These are phyloP conservation scores for Entomophthora muscae DNA, from an alignment of 371 early-diverging fungal species.

Conservation along the genomic window DNA sequence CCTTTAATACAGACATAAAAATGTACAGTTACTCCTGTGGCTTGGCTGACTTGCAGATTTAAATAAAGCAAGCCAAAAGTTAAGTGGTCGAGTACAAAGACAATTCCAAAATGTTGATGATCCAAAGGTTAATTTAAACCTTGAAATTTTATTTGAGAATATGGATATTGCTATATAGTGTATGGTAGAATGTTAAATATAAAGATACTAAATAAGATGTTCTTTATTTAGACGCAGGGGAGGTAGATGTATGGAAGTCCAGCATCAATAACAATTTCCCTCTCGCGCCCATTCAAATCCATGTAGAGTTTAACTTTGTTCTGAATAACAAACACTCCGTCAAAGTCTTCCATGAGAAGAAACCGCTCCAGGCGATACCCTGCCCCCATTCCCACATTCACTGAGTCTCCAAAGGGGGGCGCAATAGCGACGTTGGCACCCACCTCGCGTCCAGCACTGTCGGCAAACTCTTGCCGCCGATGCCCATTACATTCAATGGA, in stretches of 20 bases:
- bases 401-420: not conserved
- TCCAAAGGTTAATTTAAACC: too few species aligned
- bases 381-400: not conserved
- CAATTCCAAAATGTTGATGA: too few species aligned
- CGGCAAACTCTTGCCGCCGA: not conserved
- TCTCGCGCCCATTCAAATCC: not conserved
- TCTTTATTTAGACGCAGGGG: too few species aligned
- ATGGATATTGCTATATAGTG: too few species aligned
- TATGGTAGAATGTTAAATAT: too few species aligned
- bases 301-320: not conserved
- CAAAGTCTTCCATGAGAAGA: not conserved
- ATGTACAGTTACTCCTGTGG: too few species aligned
- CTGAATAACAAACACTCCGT: not conserved
- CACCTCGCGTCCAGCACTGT: not conserved
- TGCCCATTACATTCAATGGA: not conserved
- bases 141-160: too few species aligned
- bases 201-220: too few species aligned
- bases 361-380: not conserved
- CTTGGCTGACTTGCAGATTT: too few species aligned
- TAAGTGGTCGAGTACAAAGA: too few species aligned
- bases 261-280: not conserved
- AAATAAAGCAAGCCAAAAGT: too few species aligned
- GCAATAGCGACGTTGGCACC: not conserved
- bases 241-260: not conserved
- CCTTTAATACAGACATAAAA: too few species aligned